phyloP scores from a whole-genome alignment of 1,139 yeast genomes.

The Blastobotrys serpentis region DNA sequence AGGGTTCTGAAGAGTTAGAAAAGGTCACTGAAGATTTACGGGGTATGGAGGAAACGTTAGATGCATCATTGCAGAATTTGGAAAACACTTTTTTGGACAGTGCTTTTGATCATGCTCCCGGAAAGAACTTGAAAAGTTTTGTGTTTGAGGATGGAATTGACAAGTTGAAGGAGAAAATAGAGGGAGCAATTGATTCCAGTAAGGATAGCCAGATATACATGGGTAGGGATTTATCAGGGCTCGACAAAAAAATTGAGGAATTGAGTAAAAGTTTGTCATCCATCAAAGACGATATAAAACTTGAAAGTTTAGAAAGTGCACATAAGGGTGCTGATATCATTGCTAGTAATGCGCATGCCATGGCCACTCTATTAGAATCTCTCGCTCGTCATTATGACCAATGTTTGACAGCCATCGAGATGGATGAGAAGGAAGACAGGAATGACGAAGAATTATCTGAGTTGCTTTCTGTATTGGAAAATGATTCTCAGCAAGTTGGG shows the following conservation, averaged over 20 bases:
- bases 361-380: conserved; percentile 67
- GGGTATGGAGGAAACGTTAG: conserved; percentile 35
- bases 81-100: conserved; percentile 35
- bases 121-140: conserved; percentile 42
- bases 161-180: conserved; percentile 34
- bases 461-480: conserved; percentile 36
- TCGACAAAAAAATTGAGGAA: conserved; percentile 38
- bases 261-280: conserved; percentile 25
- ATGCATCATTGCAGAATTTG: conserved; percentile 35
- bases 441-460: conserved; percentile 31
- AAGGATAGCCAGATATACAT: conserved; percentile 34
- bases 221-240: conserved; percentile 37
- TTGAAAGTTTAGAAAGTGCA: conserved; percentile 28
- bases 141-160: conserved; percentile 45
- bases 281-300: conserved; percentile 18
- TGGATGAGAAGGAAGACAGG: conserved; percentile 21
- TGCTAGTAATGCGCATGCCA: conserved; percentile 57
- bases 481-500: conserved; percentile 43
- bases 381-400: conserved; percentile 82
- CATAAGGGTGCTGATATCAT: conserved; percentile 30
- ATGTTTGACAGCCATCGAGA: conserved; percentile 46
- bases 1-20: conserved; percentile 25
- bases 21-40: conserved; percentile 29
- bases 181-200: conserved; percentile 35
- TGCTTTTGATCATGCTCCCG: conserved; percentile 28